Conservation (phyloP, 2,329 filamentous ascomycete genomes). For the Talaromyces sp. region DNA sequence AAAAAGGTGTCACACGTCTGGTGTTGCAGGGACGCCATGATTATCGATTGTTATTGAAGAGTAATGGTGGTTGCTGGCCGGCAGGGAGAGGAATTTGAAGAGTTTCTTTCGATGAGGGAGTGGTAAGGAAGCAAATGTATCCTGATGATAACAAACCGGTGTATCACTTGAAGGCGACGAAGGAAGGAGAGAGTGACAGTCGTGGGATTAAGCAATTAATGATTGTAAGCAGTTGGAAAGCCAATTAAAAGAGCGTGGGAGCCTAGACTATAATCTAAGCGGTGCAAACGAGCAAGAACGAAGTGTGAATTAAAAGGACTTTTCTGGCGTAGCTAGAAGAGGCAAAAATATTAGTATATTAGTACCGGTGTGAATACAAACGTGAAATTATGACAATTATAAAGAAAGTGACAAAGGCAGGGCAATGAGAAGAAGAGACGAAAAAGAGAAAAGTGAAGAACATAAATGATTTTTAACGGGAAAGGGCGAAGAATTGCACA, state of each 20-base stretch:
- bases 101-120: constrained; percentile 22
- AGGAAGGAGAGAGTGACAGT: constrained; percentile 48
- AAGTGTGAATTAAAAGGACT: constrained; percentile 19
- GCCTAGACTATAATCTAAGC: constrained; percentile 38
- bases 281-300: constrained; percentile 24
- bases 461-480: constrained; percentile 17
- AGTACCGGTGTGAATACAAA: constrained; percentile 22
- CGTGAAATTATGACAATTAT: neutral
- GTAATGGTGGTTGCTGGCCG: constrained; percentile 19
- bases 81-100: constrained; percentile 19
- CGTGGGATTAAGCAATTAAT: constrained; percentile 44
- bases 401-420: neutral
- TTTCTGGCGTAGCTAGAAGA: constrained; percentile 29
- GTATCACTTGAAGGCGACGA: constrained; percentile 34
- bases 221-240: constrained; percentile 56
- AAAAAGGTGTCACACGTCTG: constrained; percentile 66
- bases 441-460: constrained; percentile 18
- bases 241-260: constrained; percentile 44
- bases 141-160: constrained; percentile 34
- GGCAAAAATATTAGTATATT: constrained; percentile 16
- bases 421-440: constrained; percentile 7
- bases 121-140: constrained; percentile 38
- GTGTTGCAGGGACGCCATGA: constrained; percentile 53
- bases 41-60: constrained; percentile 22
- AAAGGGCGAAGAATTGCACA: constrained; percentile 19